Percentiles rank a stretch among this genome's conserved stretches.
phyloP scores from a whole-genome alignment of 306 rosid genomes.

The Ammopiptanthus mongolicus region DNA sequence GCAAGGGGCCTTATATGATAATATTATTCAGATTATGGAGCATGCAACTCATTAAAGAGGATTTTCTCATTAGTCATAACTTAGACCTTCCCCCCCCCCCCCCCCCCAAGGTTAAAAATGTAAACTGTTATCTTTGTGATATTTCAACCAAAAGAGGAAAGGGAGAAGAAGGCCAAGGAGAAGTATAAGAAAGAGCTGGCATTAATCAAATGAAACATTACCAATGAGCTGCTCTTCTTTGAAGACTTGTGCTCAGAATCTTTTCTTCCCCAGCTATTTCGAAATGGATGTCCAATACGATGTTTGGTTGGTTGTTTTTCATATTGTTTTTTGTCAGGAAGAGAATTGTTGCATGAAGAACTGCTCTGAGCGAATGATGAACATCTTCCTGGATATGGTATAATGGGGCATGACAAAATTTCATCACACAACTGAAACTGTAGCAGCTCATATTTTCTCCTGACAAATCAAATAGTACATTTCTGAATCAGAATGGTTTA shows the following conservation, averaged over 20 bases:
- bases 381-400: conserved; percentile 38
- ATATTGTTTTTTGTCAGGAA: conserved; percentile 44
- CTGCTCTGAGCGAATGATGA: conserved; percentile 23
- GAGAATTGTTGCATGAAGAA: conserved; percentile 21
- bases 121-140: too few relatives aligned
- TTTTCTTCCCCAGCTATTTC: conserved; percentile 74
- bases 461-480: conserved; percentile 31
- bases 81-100: too few relatives aligned
- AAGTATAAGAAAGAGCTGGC: too few relatives aligned
- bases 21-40: background rate
- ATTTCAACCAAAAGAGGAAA: too few relatives aligned
- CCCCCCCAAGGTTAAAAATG: too few relatives aligned
- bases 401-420: conserved; percentile 28
- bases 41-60: background rate
- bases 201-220: conserved; percentile 28
- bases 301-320: conserved; percentile 44
- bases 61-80: too few relatives aligned
- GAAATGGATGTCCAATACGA: conserved; percentile 67
- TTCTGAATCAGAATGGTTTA: conserved; percentile 9
- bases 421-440: conserved; percentile 40
- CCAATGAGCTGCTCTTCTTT: conserved; percentile 64
- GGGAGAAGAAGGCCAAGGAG: too few relatives aligned
- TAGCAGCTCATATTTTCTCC: conserved; percentile 77
- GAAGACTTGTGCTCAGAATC: conserved; percentile 53
- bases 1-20: background rate